Conservation (phyloP, 1,284 basidiomycete genomes). For the Ceratobasidium sp. region DNA sequence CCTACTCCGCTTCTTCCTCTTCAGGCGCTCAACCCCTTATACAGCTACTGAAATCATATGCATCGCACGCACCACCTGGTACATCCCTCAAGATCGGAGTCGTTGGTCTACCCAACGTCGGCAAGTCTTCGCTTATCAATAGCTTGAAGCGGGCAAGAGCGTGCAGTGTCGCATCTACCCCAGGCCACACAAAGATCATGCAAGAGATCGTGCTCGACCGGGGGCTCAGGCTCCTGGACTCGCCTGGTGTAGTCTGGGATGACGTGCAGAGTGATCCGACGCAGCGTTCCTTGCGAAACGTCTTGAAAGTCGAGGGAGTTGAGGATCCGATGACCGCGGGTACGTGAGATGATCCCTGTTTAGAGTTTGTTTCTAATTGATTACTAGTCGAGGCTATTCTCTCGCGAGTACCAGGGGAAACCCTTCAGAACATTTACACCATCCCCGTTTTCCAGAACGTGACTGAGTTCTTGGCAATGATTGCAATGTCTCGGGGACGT, state of each 20-base stretch:
- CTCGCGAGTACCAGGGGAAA: constrained; percentile 67
- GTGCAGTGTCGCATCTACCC: constrained; percentile 93
- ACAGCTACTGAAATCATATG: constrained; percentile 91
- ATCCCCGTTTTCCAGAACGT: constrained; percentile 76
- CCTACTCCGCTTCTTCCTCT: constrained; percentile 66
- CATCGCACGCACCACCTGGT: constrained; percentile 66
- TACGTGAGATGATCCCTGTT: constrained; percentile 52
- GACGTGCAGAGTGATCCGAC: constrained; percentile 63
- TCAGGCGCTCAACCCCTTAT: constrained; percentile 66
- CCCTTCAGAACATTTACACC: constrained; percentile 83
- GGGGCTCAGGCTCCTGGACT: constrained; percentile 91
- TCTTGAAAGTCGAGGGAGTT: constrained; percentile 90
- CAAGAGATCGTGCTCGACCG: constrained; percentile 94
- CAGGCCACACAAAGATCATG: constrained; percentile 94
- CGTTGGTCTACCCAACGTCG: constrained; percentile 97
- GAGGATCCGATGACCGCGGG: constrained; percentile 90
- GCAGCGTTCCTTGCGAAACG: constrained; percentile 86
- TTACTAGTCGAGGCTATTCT: constrained; percentile 85
- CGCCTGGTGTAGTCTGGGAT: constrained; percentile 94
- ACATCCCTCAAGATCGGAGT: constrained; percentile 89
- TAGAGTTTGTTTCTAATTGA: neutral
- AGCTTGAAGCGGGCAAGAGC: constrained; percentile 84
- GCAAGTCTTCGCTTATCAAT: constrained; percentile 96
- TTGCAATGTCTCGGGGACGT: constrained; percentile 85
- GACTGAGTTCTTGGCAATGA: constrained; percentile 89